These are phyloP conservation scores for Alternaria sp. DNA, from an alignment of 2,329 filamentous ascomycete species.

Conservation along the genomic window DNA sequence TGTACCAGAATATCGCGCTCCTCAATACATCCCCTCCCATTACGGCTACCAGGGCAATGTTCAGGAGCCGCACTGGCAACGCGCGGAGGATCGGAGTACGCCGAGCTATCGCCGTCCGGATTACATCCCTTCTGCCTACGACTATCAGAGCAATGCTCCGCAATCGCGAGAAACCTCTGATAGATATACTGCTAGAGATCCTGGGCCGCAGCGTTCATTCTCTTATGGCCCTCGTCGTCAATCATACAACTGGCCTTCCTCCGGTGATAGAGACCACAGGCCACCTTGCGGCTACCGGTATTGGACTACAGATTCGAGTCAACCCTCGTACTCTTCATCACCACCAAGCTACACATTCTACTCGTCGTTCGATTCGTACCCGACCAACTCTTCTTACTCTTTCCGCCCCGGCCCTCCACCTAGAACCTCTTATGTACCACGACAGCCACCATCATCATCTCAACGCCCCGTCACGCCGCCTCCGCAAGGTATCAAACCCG, in stretches of 20 bases:
- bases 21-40: background rate
- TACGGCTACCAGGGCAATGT: accelerated
- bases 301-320: background rate
- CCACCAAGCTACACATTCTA: background rate
- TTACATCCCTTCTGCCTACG: background rate
- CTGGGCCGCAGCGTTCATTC: too few species aligned
- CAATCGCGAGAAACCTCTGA: background rate
- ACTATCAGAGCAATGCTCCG: background rate
- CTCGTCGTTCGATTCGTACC: background rate
- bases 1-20: background rate
- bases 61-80: background rate
- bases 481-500: background rate
- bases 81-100: background rate
- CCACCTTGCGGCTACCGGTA: background rate
- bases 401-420: background rate
- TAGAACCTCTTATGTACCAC: background rate
- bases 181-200: background rate
- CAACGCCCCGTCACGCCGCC: background rate
- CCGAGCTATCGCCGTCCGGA: background rate
- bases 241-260: background rate
- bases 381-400: background rate
- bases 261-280: background rate
- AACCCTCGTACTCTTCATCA: background rate
- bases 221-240: background rate
- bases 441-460: background rate